Percentiles rank a stretch among this genome's conserved stretches.
Evolutionary conservation across 495 filamentous ascomycete genomes (phyloP).

Genomic region (Penicillium pulvis): DNA sequence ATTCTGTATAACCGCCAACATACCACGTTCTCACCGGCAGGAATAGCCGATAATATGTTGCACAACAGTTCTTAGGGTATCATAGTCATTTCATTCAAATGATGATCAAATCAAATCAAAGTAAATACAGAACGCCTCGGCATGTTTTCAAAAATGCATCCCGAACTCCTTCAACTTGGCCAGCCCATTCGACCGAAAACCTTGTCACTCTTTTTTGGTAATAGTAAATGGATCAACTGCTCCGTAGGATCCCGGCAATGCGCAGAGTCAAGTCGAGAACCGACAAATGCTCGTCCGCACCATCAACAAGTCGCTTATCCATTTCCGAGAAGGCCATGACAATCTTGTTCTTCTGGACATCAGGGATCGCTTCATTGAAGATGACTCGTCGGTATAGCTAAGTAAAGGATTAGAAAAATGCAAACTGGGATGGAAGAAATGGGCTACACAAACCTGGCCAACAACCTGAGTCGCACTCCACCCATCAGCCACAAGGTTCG

Average conservation of each 20-base stretch:
- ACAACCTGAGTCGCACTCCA: conserved; percentile 96
- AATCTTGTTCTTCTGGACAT: conserved; percentile 88
- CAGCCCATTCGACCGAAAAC: not conserved
- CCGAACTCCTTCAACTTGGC: conserved; percentile 21
- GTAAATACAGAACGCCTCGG: conserved; percentile 27
- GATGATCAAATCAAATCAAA: conserved; percentile 4
- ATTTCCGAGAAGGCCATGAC: conserved; percentile 86
- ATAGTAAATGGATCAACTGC: conserved; percentile 4
- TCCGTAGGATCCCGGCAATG: conserved; percentile 72
- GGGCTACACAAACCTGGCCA: conserved; percentile 58
- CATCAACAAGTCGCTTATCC: conserved; percentile 94
- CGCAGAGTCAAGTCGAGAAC: conserved; percentile 82
- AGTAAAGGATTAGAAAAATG: conserved; percentile 4
- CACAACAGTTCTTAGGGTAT: conserved; percentile 21
- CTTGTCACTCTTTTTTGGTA: not conserved
- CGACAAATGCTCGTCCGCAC: conserved; percentile 92
- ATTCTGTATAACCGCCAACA: not conserved
- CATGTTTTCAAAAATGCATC: conserved; percentile 6
- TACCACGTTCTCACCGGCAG: not conserved
- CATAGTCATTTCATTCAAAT: conserved; percentile 27
- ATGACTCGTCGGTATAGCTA: conserved; percentile 84
- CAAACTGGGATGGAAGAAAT: not conserved
- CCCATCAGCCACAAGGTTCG: conserved; percentile 91
- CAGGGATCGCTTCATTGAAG: conserved; percentile 78
- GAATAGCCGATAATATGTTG: not conserved